These are phyloP conservation scores for Cenchrus purpureus DNA, from an alignment of 176 grass and related monocot species.

Conservation along the genomic window DNA sequence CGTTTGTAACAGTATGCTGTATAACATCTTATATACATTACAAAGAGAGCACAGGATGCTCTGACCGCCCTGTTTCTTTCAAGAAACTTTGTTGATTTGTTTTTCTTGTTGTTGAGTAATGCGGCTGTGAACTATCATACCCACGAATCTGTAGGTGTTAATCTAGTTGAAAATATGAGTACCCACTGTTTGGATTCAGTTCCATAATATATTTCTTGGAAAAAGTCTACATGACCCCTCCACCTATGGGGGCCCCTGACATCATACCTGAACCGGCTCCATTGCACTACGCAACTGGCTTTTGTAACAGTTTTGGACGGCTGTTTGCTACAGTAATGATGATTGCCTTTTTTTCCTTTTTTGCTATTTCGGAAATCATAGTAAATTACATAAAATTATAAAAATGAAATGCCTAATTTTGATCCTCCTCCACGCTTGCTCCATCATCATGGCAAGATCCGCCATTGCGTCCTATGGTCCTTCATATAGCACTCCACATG, in stretches of 20 bases:
- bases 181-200: too few species aligned
- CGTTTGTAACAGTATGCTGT: slow-evolving; percentile 34
- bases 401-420: neutral
- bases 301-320: too few species aligned
- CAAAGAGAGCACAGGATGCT: slow-evolving; percentile 10
- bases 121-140: neutral
- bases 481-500: slow-evolving; percentile 11
- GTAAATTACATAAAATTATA: too few species aligned
- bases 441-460: neutral
- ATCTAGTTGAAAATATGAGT: too few species aligned
- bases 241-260: too few species aligned
- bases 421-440: slow-evolving; percentile 17
- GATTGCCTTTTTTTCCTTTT: too few species aligned
- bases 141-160: neutral
- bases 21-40: slow-evolving; percentile 31
- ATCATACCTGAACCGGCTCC: too few species aligned
- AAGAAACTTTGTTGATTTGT: neutral
- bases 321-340: too few species aligned
- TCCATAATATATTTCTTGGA: too few species aligned
- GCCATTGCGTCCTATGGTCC: neutral
- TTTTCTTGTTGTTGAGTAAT: neutral
- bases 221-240: too few species aligned
- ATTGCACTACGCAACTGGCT: too few species aligned
- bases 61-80: neutral
- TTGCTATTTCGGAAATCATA: too few species aligned